These are phyloP conservation scores for Silene latifolia DNA, from an alignment of 148 eudicot genomes.

Conservation along the genomic window DNA sequence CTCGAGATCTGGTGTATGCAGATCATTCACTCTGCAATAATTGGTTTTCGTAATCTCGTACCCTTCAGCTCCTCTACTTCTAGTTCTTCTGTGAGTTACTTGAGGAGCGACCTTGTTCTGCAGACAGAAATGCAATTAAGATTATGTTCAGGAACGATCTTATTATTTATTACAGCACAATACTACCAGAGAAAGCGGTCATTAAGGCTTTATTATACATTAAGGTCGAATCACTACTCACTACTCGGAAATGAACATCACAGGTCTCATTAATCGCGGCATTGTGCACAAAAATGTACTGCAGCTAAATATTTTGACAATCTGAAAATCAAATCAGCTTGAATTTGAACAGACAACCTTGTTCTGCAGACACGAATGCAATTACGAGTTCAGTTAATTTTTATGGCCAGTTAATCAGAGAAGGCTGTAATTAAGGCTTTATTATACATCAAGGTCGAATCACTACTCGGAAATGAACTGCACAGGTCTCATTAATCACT, in stretches of 20 bases:
- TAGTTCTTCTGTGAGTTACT: slow-evolving; percentile 37
- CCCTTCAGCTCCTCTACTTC: slow-evolving; percentile 35
- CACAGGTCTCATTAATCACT: no score
- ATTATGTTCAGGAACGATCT: background rate
- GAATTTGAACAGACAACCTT: no score
- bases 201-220: background rate
- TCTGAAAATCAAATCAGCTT: no score
- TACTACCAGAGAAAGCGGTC: background rate
- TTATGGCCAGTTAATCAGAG: no score
- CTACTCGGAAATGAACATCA: background rate
- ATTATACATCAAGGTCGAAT: no score
- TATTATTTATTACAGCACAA: background rate
- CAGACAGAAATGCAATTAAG: slow-evolving; percentile 10
- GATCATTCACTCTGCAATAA: slow-evolving; percentile 35
- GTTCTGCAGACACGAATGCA: no score
- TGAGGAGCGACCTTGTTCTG: slow-evolving; percentile 41
- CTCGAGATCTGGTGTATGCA: slow-evolving; percentile 25
- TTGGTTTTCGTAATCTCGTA: slow-evolving; percentile 30
- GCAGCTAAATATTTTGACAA: background rate
- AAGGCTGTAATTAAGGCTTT: no score
- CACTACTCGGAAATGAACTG: no score
- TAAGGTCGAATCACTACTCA: background rate
- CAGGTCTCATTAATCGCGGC: background rate
- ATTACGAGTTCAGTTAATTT: no score
- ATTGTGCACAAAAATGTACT: background rate